Evolutionary conservation across 257 asterid species (phyloP).

Genomic region (Solanum habrochaites): DNA sequence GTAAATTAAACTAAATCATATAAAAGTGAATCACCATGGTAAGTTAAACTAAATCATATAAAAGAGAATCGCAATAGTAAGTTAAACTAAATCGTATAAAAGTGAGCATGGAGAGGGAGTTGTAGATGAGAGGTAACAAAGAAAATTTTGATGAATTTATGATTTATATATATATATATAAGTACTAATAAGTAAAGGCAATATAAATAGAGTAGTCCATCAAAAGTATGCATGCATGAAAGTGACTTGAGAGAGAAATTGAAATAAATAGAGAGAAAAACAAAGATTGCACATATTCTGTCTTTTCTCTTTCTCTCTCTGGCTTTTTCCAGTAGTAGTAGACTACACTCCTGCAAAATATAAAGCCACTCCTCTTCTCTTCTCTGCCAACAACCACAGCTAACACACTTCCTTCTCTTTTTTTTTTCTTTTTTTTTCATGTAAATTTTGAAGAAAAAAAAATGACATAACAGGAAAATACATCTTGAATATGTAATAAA

Average conservation of each 20-base stretch:
- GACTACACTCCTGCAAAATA: background rate
- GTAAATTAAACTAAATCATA: background rate
- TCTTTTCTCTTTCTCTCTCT: background rate
- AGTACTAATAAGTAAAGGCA: background rate
- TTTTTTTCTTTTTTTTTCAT: background rate
- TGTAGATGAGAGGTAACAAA: background rate
- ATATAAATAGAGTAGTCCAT: slow-evolving; percentile 5
- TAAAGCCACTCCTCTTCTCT: slow-evolving; percentile 2
- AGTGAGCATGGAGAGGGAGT: background rate
- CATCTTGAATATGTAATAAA: background rate
- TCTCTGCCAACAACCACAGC: slow-evolving; percentile 6
- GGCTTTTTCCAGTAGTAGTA: background rate
- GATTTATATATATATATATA: background rate
- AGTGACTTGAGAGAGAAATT: slow-evolving; percentile 8
- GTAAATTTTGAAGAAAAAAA: background rate
- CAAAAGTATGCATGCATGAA: slow-evolving; percentile 5
- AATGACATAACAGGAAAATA: background rate
- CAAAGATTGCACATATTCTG: background rate
- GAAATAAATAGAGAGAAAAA: background rate
- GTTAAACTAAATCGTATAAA: no score
- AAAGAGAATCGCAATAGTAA: no score
- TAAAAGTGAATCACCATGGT: background rate
- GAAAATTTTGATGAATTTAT: background rate
- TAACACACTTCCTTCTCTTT: background rate
- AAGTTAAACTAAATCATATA: no score